Conservation (phyloP, 192 early-diverging fungal genomes). For the Geosiphon pyriformis region DNA sequence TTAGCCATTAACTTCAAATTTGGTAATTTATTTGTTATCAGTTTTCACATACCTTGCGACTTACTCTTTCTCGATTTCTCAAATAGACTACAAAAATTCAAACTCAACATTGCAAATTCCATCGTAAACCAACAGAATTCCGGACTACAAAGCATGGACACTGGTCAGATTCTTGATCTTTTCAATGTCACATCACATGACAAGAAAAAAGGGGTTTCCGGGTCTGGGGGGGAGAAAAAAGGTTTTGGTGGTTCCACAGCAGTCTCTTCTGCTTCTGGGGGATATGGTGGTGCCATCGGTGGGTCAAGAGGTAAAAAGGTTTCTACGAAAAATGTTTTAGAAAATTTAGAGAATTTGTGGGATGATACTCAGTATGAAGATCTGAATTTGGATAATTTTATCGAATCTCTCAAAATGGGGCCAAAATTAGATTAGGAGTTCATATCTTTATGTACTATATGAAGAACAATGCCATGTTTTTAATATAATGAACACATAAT, state of each 20-base stretch:
- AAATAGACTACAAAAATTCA: conserved; percentile 88
- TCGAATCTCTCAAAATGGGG: conserved; percentile 30
- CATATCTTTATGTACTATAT: too few species aligned
- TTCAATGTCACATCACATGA: conserved; percentile 69
- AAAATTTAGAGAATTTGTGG: conserved; percentile 80
- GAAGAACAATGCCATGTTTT: too few species aligned
- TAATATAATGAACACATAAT: too few species aligned
- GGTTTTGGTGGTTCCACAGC: conserved; percentile 18
- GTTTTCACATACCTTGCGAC: too few species aligned
- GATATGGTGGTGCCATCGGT: conserved; percentile 13
- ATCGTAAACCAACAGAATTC: conserved; percentile 96
- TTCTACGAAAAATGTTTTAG: conserved; percentile 62
- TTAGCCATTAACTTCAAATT: conserved; percentile 19
- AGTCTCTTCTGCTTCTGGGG: conserved; percentile 7
- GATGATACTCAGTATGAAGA: conserved; percentile 87
- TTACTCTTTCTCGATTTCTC: conserved; percentile 4
- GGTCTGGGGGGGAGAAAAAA: conserved; percentile 26
- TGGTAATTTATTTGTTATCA: too few species aligned
- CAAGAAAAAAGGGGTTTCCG: conserved; percentile 32
- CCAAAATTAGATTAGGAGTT: too few species aligned
- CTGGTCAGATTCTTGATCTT: conserved; percentile 90
- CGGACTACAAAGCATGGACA: conserved; percentile 91
- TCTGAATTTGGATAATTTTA: conserved; percentile 77
- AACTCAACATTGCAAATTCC: conserved; percentile 92
- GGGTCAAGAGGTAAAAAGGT: conserved; percentile 47